These are phyloP conservation scores for Talaromyces amestolkiae DNA, from an alignment of 2,329 filamentous ascomycete genomes.

Conservation along the genomic window DNA sequence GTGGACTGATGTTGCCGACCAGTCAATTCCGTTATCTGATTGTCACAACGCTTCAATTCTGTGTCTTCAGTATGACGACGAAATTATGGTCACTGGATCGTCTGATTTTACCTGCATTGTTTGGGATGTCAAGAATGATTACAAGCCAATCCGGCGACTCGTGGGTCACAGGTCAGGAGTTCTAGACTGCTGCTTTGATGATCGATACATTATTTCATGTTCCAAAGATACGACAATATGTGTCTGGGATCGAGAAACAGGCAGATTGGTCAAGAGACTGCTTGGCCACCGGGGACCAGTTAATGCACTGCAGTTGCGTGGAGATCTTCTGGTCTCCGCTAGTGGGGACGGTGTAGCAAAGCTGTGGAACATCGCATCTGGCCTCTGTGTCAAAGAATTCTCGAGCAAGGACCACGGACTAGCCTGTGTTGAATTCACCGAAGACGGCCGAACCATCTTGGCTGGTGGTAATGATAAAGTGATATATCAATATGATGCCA, in stretches of 20 bases:
- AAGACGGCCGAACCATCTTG: conserved; percentile 89
- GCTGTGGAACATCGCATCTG: conserved; percentile 90
- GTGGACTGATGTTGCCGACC: conserved; percentile 52
- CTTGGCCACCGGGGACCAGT: conserved; percentile 86
- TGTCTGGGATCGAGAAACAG: conserved; percentile 85
- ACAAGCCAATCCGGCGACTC: conserved; percentile 75
- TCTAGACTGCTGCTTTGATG: conserved; percentile 88
- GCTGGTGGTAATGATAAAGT: conserved; percentile 93
- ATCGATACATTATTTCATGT: conserved; percentile 90
- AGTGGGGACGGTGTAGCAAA: conserved; percentile 91
- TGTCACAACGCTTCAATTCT: conserved; percentile 92
- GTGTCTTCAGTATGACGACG: conserved; percentile 89
- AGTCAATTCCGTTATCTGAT: conserved; percentile 38
- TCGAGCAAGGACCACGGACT: conserved; percentile 86
- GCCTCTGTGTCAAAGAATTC: conserved; percentile 86
- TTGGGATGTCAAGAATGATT: conserved; percentile 77
- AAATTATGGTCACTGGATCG: conserved; percentile 91
- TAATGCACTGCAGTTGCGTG: conserved; percentile 92
- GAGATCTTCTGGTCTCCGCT: conserved; percentile 88
- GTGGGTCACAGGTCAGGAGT: conserved; percentile 80
- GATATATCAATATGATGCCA: conserved; percentile 94
- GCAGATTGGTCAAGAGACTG: conserved; percentile 71
- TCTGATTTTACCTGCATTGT: conserved; percentile 90
- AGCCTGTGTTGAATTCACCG: conserved; percentile 92
- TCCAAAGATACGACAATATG: conserved; percentile 94